Evolutionary conservation across 352 stramenopile genomes (phyloP), one percentile per base, ranked within the genome.

Genomic region (Phytophthora pisi): DNA sequence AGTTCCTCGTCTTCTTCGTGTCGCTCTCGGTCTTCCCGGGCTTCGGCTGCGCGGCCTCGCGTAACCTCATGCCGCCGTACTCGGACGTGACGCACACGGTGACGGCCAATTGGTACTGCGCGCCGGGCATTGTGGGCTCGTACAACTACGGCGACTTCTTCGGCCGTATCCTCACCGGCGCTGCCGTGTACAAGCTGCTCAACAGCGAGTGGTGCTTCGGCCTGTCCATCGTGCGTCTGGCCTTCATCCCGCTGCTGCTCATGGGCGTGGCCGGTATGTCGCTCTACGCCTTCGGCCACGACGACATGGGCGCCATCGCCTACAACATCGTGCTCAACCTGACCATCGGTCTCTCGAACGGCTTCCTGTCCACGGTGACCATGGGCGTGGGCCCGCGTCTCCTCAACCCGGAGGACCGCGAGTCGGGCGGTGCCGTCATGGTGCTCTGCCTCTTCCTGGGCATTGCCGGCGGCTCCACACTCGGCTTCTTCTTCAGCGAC

Each of bases 61-160:
- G 70, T 49, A 82, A 82, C 68, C 43, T 88, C 4, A 18, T 9
- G n/a, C 58, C 52, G 0, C 61, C 64, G 2, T 84, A 83, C 64
- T 62, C 60, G 13, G 34, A 64, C 13, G 68, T 69, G 8, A 24
- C 20, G 0, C 57, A 79, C 50, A 31, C 36, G 15, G 55, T 75
- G 16, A 77, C 66, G 0, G 24, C 7, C 2, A 63, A 66, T 11
- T 90, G 81, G 84, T 88, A 86, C 61, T 80, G 69, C 52, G 61
- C 77, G 5, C 79, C 83, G 0, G 83, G 81, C 15, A 82, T 89
- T 28, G 79, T 90, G 11, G 83, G 71, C 5, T 67, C 52, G 24
- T 90, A 86, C 77, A 88, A 88, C 79, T 87, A 82, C 70, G 81
- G 81, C 7, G 81, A 90, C 61, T 86, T 85, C 56, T 68, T 89